phyloP scores from a whole-genome alignment of 1,284 basidiomycete genomes.

The Serendipita sp. region DNA sequence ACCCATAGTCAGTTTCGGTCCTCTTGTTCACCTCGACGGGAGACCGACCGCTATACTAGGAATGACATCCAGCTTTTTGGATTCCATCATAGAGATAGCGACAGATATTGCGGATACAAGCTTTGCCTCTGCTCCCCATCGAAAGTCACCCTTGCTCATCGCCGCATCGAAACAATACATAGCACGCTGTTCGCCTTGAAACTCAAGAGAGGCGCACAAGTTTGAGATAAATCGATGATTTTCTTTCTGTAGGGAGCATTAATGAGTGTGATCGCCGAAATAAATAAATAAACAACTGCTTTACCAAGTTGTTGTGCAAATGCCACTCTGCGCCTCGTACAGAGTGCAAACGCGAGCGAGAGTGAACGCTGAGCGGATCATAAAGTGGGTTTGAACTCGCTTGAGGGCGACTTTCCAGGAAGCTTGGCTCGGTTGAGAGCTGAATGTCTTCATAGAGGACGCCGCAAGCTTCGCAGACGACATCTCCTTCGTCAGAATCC shows the following conservation, averaged over 20 bases:
- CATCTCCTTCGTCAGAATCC: not conserved
- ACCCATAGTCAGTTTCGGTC: no score
- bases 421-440: not conserved
- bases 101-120: not conserved
- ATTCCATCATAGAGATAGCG: not conserved
- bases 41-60: not conserved
- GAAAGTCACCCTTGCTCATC: not conserved
- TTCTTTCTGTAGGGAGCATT: not conserved
- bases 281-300: no score
- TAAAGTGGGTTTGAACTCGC: not conserved
- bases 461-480: not conserved
- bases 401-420: not conserved
- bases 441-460: not conserved
- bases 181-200: not conserved
- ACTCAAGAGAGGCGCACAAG: not conserved
- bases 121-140: not conserved
- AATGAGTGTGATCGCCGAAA: not conserved
- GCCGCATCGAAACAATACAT: not conserved
- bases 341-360: not conserved
- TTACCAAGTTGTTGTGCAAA: not conserved
- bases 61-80: not conserved
- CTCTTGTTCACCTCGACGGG: no score
- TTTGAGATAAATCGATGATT: not conserved
- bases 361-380: not conserved
- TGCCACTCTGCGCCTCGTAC: not conserved